Base-by-base conservation (phyloP, 768 basidiomycete species). In the Tylopilus vinaceipallidus region DNA sequence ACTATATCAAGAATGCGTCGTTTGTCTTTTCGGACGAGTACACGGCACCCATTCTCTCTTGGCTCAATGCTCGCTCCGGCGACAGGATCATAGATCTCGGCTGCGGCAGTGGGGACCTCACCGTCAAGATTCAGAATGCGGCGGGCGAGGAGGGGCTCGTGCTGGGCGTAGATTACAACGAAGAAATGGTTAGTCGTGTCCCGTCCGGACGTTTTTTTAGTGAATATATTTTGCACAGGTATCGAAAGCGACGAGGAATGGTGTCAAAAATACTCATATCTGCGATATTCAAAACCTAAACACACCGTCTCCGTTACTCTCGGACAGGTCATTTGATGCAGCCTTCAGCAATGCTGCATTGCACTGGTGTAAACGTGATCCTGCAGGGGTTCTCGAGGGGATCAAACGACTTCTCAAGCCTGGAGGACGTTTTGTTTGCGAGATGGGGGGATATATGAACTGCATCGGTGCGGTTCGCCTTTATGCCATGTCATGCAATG, bases 351-450 rank as follows among this genome's bases (percentile, higher is more conserved):
- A 86, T 53, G 88, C 92, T 0, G 75, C 79, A 4, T 62, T 94
- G 53, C 91, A 95, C 59, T 94, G 91, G 91, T 93, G 90, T 68
- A 92, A 89, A 65, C 70, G 71, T 5, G 74, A 86, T 56, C 92
- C 91, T 1, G 64, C 59, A 2, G 82, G 79, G 2, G 90, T 91
- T 9, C 63, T 91, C 10, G 66, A 74, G 13, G 76, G 81, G 42
- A 76, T 79, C n/a, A 79, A 78, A 59, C 73, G 70, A 38, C 67
- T 86, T 10, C 70, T 93, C 47, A 89, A 81, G 57, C 76, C 74
- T 2, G 86, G 86, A 0, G 91, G 90, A 2, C 73, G 84, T 19
- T 79, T 92, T 39, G 82, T 83, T 0, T 82, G 76, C 20, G 91
- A 93, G 64, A 83, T 91, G 77, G 86, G 90, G 13, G 87, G 86